Evolutionary conservation across 106 monocot species (phyloP), one percentile per base, ranked within the genome.

Genomic region (Dactylorhiza incarnata): DNA sequence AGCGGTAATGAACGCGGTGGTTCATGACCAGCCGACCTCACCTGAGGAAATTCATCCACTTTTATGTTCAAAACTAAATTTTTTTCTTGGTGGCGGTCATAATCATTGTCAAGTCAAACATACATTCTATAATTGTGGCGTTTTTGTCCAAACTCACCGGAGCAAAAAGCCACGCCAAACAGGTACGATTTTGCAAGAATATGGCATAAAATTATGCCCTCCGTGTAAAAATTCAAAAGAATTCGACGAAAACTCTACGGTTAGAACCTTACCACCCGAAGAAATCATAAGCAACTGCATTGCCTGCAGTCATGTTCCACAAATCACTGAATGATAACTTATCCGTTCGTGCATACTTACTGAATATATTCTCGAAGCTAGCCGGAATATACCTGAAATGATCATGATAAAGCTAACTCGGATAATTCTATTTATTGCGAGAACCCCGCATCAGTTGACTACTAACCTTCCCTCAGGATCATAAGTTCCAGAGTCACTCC

Each of bases 361-460:
- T 90, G 80, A 92, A 92, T 12, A 95, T 86, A 76, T 86, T 87
- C 86, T 95, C 92, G 23, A 95, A 89, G 37, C 80, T 85, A 13
- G 73, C 78, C 5, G 95, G 95, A 19, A 89, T 26, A 69, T 76
- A 90, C 79, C 95, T 92, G 78, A 69, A 78, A 19, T 58, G 10
- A 69, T n/a, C 50, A 68, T 16, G 48, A 65, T 1, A 82, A 29
- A 43, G 19, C 43, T 9, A n/a, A 12, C 7, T 45, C 4, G 15
- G 59, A 37, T 37, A 13, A 25, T 69, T 63, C 4, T 68, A 16
- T 5, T 23, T 46, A 9, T 45, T 43, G 47, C 10, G 6, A 11
- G 23, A 7, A 69, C 45, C 26, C 11, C 45, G 62, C 45, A 17
- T 3, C 44, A 46, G 5, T 45, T 7, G 6, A 53, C 6, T 78